A percentile compares a stretch with the other conserved stretches of the same genome.
Evolutionary conservation across 2,329 filamentous ascomycete species (phyloP).

Genomic region (Trichoderma guizhouense): DNA sequence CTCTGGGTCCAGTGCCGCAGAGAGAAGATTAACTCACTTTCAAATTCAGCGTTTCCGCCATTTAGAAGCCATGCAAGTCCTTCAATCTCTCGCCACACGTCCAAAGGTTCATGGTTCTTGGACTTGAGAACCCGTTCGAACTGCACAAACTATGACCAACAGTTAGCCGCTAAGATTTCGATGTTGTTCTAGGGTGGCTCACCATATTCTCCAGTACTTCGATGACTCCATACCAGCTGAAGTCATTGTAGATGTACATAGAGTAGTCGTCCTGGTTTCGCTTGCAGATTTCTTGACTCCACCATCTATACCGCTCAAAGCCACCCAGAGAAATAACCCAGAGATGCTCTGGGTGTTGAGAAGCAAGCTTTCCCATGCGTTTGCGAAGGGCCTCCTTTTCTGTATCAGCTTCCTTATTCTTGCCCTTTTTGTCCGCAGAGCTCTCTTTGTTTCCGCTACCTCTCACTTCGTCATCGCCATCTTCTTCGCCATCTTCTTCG

Average conservation of each 20-base stretch:
- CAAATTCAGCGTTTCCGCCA: slow-evolving; percentile 4
- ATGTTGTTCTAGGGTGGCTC: slow-evolving; percentile 11
- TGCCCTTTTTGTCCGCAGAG: not conserved
- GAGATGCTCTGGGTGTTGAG: slow-evolving; percentile 21
- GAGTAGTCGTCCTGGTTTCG: slow-evolving; percentile 37
- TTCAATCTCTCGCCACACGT: slow-evolving; percentile 26
- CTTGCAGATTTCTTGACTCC: slow-evolving; percentile 23
- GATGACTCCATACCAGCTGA: slow-evolving; percentile 37
- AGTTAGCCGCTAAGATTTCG: not conserved
- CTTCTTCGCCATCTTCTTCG: not conserved
- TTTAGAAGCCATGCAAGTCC: slow-evolving; percentile 22
- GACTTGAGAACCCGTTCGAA: slow-evolving; percentile 26
- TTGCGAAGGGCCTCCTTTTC: not conserved
- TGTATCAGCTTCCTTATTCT: not conserved
- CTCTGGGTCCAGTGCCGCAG: not conserved
- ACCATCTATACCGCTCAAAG: slow-evolving; percentile 21
- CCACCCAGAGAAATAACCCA: slow-evolving; percentile 23
- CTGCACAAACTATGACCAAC: slow-evolving; percentile 30
- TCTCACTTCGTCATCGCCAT: not conserved
- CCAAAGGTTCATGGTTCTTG: slow-evolving; percentile 16
- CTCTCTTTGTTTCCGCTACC: not conserved
- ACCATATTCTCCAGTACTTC: slow-evolving; percentile 42
- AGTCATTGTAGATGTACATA: slow-evolving; percentile 45
- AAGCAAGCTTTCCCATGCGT: slow-evolving; percentile 18
- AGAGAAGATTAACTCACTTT: slow-evolving; percentile 12